Conservation (phyloP, 257 asterid species). For the Jasminum sambac region DNA sequence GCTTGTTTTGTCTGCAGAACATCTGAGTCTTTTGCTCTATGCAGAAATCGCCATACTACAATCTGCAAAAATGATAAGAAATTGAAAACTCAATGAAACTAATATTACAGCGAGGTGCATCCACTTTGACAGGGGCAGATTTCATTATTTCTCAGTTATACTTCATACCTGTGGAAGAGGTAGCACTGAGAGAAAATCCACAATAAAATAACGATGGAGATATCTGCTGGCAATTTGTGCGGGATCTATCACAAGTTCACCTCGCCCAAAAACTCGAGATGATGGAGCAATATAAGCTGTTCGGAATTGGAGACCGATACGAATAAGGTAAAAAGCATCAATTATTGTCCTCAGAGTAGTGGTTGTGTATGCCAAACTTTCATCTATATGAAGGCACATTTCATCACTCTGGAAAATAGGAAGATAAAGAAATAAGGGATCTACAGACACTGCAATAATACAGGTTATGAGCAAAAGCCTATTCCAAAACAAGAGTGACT, state of each 20-base stretch:
- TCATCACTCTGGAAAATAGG: conserved; percentile 66
- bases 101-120: background rate
- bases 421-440: conserved; percentile 88
- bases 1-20: conserved; percentile 76
- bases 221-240: conserved; percentile 75
- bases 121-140: background rate
- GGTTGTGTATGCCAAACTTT: conserved; percentile 67
- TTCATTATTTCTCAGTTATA: conserved; percentile 12
- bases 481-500: conserved; percentile 82
- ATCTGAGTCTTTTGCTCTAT: conserved; percentile 59
- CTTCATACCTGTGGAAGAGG: conserved; percentile 92
- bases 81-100: conserved; percentile 3
- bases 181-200: conserved; percentile 82
- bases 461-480: conserved; percentile 77
- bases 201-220: conserved; percentile 70
- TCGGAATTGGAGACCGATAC: conserved; percentile 83
- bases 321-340: conserved; percentile 64
- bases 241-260: conserved; percentile 96
- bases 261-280: conserved; percentile 98
- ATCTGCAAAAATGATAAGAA: conserved; percentile 48
- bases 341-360: conserved; percentile 65
- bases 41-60: conserved; percentile 82
- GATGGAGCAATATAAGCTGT: conserved; percentile 99
- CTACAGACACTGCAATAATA: conserved; percentile 77
- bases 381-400: conserved; percentile 81